These are phyloP conservation scores for Penicillium bovifimosum DNA, from an alignment of 495 filamentous ascomycete genomes.

Conservation along the genomic window DNA sequence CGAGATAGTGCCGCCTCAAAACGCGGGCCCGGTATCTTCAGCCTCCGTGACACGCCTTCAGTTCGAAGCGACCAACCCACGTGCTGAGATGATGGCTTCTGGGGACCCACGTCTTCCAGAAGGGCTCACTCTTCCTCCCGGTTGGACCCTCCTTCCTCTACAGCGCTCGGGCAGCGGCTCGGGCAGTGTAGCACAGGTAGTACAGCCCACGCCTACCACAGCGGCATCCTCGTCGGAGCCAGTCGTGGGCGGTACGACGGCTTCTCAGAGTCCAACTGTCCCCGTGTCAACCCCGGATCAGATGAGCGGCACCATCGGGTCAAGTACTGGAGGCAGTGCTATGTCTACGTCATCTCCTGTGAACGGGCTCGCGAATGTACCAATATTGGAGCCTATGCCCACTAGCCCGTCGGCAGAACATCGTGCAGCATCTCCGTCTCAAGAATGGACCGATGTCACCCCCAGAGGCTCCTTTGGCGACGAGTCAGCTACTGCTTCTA, in stretches of 20 bases:
- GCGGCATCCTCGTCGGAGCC: neutral
- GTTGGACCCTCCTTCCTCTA: constrained; percentile 70
- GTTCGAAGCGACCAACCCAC: constrained; percentile 27
- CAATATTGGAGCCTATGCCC: constrained; percentile 2
- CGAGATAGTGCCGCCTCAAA: constrained; percentile 12
- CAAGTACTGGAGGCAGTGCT: neutral
- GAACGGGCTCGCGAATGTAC: constrained; percentile 8
- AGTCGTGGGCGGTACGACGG: neutral
- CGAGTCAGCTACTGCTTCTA: constrained; percentile 5
- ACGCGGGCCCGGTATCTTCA: constrained; percentile 14
- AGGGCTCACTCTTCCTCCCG: constrained; percentile 65
- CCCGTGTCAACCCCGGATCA: neutral
- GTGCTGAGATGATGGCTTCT: constrained; percentile 46
- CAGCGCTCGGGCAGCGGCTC: constrained; percentile 40
- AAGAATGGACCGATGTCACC: constrained; percentile 36
- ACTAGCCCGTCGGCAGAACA: constrained; percentile 12
- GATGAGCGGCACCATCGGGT: neutral
- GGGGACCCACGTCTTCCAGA: constrained; percentile 66
- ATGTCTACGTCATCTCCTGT: constrained; percentile 1
- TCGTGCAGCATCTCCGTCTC: constrained; percentile 25
- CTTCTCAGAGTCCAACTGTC: neutral
- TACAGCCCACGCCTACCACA: constrained; percentile 10
- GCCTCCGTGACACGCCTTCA: constrained; percentile 21
- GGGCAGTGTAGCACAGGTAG: neutral
- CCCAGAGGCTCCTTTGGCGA: constrained; percentile 19